Evolutionary conservation across 2,329 filamentous ascomycete species (phyloP).

Genomic region (Epicoccum nigrum): DNA sequence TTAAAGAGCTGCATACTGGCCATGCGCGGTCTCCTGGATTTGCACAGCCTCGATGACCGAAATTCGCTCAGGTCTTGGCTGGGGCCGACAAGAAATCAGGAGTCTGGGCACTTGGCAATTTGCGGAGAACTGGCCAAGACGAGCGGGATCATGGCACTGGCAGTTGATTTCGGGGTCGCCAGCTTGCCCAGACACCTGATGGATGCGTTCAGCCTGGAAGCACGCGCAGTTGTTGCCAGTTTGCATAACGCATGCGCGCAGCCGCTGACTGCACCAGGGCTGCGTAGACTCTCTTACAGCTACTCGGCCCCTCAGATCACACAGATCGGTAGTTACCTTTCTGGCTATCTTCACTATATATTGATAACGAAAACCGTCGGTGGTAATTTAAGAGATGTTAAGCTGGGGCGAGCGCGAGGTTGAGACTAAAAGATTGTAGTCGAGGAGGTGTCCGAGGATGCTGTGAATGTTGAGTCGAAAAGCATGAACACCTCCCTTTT

Average conservation of each 20-base stretch:
- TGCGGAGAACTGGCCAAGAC: slow-evolving; percentile 16
- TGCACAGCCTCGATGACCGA: slow-evolving; percentile 19
- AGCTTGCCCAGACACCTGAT: slow-evolving; percentile 3
- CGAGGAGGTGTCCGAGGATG: background rate
- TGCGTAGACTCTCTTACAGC: background rate
- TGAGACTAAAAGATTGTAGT: background rate
- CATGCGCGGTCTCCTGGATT: slow-evolving; percentile 13
- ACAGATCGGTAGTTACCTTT: background rate
- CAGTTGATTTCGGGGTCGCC: slow-evolving; percentile 7
- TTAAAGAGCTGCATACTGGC: background rate
- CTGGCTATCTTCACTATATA: background rate
- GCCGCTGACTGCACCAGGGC: background rate
- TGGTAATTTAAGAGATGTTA: background rate
- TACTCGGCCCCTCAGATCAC: background rate
- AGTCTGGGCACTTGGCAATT: slow-evolving; percentile 16
- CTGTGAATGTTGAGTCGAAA: slow-evolving; percentile 4
- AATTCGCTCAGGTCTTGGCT: slow-evolving; percentile 15
- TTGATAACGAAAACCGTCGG: background rate
- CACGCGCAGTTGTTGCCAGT: background rate
- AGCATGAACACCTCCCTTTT: slow-evolving; percentile 12
- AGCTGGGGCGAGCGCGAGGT: background rate
- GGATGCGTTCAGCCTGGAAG: background rate
- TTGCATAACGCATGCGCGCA: background rate
- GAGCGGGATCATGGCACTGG: slow-evolving; percentile 20
- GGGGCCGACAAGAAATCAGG: background rate